Evolutionary conservation across 2,329 filamentous ascomycete genomes (phyloP), one percentile per base, ranked within the genome.

Genomic region (Sporothrix pseudoabietina): DNA sequence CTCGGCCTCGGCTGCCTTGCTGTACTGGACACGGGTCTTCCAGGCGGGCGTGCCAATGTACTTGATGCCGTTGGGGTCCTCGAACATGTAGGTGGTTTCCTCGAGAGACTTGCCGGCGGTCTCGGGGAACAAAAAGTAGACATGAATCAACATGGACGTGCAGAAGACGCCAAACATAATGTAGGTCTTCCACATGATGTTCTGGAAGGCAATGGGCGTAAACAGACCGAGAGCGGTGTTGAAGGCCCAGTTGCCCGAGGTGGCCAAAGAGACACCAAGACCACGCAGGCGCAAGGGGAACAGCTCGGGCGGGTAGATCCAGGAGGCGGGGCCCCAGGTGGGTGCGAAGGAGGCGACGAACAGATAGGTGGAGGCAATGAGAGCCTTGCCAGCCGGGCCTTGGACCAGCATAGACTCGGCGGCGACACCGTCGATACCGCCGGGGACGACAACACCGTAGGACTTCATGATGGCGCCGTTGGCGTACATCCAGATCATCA

Each of bases 391-490:
- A 8, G 49, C 22, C 44, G 44, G 26, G 70, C 32, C 70, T 5
- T 35, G 44, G 26, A 72, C 70, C 44, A 72, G 12, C 55, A 30
- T 41, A 22, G 57, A 77, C 16, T 44, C 70, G 16, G 41, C 22
- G 8, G 77, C 79, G 5, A 57, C 14, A 22, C 70, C 59, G 4
- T 72, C 8, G 39, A 54, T n/a, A 14, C 70, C 70, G n/a, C 70
- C 70, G 10, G 70, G 70, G 8, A 66, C 19, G 26, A 54, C 55
- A 32, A 41, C 35, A 65, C 19, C 22, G 9, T 47, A 52, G 30
- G 80, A 78, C 4, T 82, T 84, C 69, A 86, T 82, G n/a, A 87
- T 77, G 65, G 80, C 83, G 16, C 84, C 85, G 72, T 85, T 86
- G 78, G 84, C 77, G 76, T 81, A 83, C 57, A 65, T 30, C 57